Percentiles rank a stretch among this genome's conserved stretches.
Conservation (phyloP, 2,329 filamentous ascomycete species). For the Aspergillus sp. region DNA sequence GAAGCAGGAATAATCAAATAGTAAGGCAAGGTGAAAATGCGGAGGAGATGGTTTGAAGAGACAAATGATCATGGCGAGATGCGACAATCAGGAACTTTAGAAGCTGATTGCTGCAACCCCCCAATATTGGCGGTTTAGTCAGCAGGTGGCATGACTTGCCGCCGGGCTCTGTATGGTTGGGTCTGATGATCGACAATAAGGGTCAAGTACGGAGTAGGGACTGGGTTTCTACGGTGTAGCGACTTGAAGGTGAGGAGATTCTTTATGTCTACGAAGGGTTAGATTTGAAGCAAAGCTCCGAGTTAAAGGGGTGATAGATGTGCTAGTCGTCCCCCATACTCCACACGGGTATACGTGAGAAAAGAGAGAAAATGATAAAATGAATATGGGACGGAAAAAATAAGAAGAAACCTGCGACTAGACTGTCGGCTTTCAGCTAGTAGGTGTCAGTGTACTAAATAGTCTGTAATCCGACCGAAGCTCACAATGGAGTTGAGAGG, state of each 20-base stretch:
- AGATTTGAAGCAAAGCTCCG: neutral
- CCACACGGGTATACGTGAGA: too few relatives aligned
- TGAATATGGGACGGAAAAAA: too few relatives aligned
- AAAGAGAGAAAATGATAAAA: too few relatives aligned
- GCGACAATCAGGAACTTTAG: neutral
- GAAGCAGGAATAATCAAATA: neutral
- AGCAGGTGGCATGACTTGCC: neutral
- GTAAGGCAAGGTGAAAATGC: neutral
- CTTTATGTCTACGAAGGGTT: neutral
- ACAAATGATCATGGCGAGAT: neutral
- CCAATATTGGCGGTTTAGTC: neutral
- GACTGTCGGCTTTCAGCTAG: too few relatives aligned
- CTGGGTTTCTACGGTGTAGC: neutral
- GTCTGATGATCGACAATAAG: neutral
- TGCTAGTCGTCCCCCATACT: too few relatives aligned
- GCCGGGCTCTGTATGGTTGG: neutral
- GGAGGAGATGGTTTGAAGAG: neutral
- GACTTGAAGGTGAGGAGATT: neutral
- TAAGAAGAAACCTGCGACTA: too few relatives aligned
- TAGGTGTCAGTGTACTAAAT: too few relatives aligned
- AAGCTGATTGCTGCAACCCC: neutral
- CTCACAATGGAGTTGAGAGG: too few relatives aligned
- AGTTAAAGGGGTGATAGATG: neutral
- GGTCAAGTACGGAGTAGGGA: too few relatives aligned
- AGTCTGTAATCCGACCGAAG: too few relatives aligned